Percentiles rank a stretch among this genome's conserved stretches.
phyloP scores from a whole-genome alignment of 768 basidiomycete genomes.

The Boletus sensibilis region DNA sequence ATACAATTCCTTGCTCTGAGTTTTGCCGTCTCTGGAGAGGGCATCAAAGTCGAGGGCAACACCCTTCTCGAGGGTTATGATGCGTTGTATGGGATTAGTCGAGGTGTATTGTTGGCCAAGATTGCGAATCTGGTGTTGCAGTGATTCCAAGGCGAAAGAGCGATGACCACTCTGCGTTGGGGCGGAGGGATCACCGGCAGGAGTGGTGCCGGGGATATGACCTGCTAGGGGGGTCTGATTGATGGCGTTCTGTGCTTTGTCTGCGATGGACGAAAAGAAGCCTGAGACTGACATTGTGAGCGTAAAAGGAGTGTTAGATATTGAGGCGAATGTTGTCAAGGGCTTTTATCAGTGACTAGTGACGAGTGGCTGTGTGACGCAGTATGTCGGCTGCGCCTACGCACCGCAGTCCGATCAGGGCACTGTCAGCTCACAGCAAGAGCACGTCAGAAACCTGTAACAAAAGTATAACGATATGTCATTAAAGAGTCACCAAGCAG shows the following conservation, averaged over 20 bases:
- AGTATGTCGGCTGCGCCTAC: slow-evolving; percentile 4
- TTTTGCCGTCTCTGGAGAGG: slow-evolving; percentile 61
- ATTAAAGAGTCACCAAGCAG: slow-evolving; percentile 26
- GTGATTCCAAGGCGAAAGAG: slow-evolving; percentile 54
- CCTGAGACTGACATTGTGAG: slow-evolving; percentile 55
- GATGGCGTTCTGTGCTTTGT: slow-evolving; percentile 74
- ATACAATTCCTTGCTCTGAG: slow-evolving; percentile 82
- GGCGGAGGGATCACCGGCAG: slow-evolving; percentile 38
- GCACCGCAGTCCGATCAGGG: slow-evolving; percentile 7
- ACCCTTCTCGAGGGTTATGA: slow-evolving; percentile 78
- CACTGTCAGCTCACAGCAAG: slow-evolving; percentile 1
- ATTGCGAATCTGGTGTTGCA: slow-evolving; percentile 71
- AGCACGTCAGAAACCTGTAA: slow-evolving; percentile 6
- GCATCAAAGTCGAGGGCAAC: slow-evolving; percentile 73
- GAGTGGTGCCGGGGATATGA: slow-evolving; percentile 49
- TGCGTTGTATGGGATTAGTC: slow-evolving; percentile 68
- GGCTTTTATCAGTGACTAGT: slow-evolving; percentile 21
- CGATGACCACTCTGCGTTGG: slow-evolving; percentile 44
- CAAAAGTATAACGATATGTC: slow-evolving; percentile 20
- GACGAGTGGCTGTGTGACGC: slow-evolving; percentile 23
- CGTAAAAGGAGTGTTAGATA: background rate
- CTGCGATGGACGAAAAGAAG: slow-evolving; percentile 66
- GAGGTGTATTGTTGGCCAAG: slow-evolving; percentile 76
- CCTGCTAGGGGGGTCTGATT: slow-evolving; percentile 58
- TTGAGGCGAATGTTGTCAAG: slow-evolving; percentile 10